Conservation (phyloP, 768 basidiomycete genomes). For the Phaffia australis region DNA sequence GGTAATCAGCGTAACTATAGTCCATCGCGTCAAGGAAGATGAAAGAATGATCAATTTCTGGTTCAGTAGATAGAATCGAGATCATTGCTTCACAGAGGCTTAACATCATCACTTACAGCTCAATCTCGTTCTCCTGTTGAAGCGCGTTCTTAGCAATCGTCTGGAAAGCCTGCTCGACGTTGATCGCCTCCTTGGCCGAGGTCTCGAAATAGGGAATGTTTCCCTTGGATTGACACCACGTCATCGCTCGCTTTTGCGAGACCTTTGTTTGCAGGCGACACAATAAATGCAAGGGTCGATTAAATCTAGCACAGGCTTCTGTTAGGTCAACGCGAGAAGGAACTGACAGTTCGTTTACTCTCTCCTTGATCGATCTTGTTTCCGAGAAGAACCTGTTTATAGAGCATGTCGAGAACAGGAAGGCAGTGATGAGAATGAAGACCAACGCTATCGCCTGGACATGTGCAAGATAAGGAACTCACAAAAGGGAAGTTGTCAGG, state of each 20-base stretch:
- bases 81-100: not conserved
- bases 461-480: not conserved
- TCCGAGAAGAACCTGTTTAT: slow-evolving; percentile 60
- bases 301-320: not conserved
- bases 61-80: not conserved
- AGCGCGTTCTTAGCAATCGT: slow-evolving; percentile 99
- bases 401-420: not conserved
- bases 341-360: slow-evolving; percentile 80
- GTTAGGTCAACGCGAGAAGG: not conserved
- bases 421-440: not conserved
- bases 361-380: slow-evolving; percentile 99
- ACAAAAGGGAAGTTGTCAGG: slow-evolving; percentile 98
- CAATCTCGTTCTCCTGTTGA: slow-evolving; percentile 92
- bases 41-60: not conserved
- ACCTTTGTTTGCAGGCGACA: slow-evolving; percentile 48
- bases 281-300: not conserved
- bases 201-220: slow-evolving; percentile 99
- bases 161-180: slow-evolving; percentile 99
- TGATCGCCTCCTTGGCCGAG: slow-evolving; percentile 98
- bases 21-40: slow-evolving; percentile 5
- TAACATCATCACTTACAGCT: slow-evolving; percentile 52
- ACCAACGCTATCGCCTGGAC: too few relatives aligned
- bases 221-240: slow-evolving; percentile 99
- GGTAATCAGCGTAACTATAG: slow-evolving; percentile 68
- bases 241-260: slow-evolving; percentile 98